Conservation (phyloP, 257 asterid genomes). For the Lycium ferocissimum region DNA sequence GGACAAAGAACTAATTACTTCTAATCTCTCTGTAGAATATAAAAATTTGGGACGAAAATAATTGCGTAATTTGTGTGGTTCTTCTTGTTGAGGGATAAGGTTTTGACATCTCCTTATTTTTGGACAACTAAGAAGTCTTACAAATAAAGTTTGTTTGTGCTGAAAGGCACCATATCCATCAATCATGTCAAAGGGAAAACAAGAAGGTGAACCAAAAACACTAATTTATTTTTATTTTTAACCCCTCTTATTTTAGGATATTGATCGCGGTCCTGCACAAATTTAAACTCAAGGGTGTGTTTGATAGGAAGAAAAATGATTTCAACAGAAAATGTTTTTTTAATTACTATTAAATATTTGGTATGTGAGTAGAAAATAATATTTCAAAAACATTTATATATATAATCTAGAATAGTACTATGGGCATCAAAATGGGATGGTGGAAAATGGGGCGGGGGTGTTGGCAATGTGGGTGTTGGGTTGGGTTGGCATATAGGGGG, state of each 20-base stretch:
- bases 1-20: background rate
- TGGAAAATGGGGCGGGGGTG: too few relatives aligned
- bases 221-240: background rate
- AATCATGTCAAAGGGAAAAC: background rate
- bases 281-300: too few relatives aligned
- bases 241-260: background rate
- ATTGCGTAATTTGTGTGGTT: slow-evolving; percentile 12
- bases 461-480: too few relatives aligned
- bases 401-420: too few relatives aligned
- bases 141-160: slow-evolving; percentile 23
- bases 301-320: too few relatives aligned
- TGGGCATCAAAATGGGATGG: too few relatives aligned
- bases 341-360: too few relatives aligned
- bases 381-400: too few relatives aligned
- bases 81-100: background rate
- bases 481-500: too few relatives aligned
- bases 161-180: slow-evolving; percentile 8
- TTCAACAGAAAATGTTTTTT: too few relatives aligned
- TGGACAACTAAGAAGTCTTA: slow-evolving; percentile 8
- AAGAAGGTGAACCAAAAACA: background rate
- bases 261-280: background rate
- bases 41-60: background rate
- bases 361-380: too few relatives aligned
- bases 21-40: background rate
- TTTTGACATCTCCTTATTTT: background rate